Evolutionary conservation across 441 rosid species (phyloP).

Genomic region (Arabidopsis hybrid): DNA sequence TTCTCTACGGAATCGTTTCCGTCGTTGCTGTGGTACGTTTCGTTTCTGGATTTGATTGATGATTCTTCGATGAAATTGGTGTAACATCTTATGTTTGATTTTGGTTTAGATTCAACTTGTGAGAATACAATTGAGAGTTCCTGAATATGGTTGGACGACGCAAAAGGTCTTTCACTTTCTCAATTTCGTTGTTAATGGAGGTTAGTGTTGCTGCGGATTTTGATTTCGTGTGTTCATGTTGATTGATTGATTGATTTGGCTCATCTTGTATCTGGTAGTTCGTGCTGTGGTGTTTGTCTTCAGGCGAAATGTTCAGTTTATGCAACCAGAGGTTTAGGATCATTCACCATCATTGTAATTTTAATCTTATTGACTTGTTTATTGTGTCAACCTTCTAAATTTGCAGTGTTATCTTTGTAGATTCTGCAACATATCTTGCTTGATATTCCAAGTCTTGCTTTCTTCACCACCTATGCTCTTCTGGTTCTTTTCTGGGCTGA

Average conservation of each 20-base stretch:
- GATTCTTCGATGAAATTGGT: neutral
- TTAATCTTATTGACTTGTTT: neutral
- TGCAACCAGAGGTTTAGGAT: slow-evolving; percentile 63
- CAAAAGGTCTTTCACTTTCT: slow-evolving; percentile 95
- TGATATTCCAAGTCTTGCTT: slow-evolving; percentile 90
- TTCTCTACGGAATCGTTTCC: slow-evolving; percentile 75
- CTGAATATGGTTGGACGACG: slow-evolving; percentile 95
- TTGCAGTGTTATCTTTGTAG: slow-evolving; percentile 46
- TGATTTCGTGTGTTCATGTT: neutral
- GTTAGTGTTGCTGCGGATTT: slow-evolving; percentile 50
- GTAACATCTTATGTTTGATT: neutral
- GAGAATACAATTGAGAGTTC: slow-evolving; percentile 88
- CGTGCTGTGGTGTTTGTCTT: slow-evolving; percentile 72
- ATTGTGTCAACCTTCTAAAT: neutral
- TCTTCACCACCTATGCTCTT: slow-evolving; percentile 91
- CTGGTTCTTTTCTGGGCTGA: slow-evolving; percentile 97
- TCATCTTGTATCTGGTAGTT: slow-evolving; percentile 51
- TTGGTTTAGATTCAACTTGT: slow-evolving; percentile 71
- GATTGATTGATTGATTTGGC: neutral
- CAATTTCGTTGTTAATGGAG: slow-evolving; percentile 88
- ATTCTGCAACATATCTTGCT: slow-evolving; percentile 80
- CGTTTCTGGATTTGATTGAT: neutral
- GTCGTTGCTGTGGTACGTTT: slow-evolving; percentile 73
- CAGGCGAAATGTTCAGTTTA: slow-evolving; percentile 64
- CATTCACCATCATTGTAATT: neutral